Conservation (phyloP, 1,139 yeast species). For the Sugiyamaella sp. region DNA sequence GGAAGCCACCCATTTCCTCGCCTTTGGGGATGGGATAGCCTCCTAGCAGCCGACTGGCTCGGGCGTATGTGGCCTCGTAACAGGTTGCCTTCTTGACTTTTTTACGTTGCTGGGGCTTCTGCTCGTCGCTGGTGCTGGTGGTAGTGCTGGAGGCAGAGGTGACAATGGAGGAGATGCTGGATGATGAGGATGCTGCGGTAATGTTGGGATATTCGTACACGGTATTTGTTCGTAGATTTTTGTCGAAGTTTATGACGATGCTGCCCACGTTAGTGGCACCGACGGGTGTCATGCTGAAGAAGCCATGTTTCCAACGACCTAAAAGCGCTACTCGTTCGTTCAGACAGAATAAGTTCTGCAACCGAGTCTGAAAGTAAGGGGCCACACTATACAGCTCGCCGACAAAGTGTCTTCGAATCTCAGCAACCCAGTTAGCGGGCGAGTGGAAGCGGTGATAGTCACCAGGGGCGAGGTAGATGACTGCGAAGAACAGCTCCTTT, state of each 20-base stretch:
- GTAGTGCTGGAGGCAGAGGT: background rate
- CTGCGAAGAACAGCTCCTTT: constrained; percentile 80
- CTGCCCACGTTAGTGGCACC: constrained; percentile 99
- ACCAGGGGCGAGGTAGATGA: constrained; percentile 95
- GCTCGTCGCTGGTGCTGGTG: constrained; percentile 8
- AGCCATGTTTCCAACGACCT: constrained; percentile 97
- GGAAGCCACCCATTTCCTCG: constrained; percentile 96
- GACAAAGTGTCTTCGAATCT: constrained; percentile 89
- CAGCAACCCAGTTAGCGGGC: constrained; percentile 95
- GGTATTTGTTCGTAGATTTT: constrained; percentile 83
- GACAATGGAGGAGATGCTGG: constrained; percentile 15
- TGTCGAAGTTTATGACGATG: constrained; percentile 88
- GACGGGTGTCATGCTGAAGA: constrained; percentile 98
- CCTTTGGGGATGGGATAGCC: constrained; percentile 92
- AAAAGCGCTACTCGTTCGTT: constrained; percentile 94
- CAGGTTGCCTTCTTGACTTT: constrained; percentile 72
- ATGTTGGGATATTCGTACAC: constrained; percentile 52
- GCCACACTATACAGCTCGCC: constrained; percentile 97
- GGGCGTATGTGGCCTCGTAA: constrained; percentile 89
- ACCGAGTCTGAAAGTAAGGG: constrained; percentile 88
- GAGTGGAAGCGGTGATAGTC: constrained; percentile 98
- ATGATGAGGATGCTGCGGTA: constrained; percentile 15
- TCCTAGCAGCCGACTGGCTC: constrained; percentile 76
- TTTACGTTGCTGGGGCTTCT: constrained; percentile 23
- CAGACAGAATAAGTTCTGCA: constrained; percentile 83